A percentile compares a stretch with the other conserved stretches of the same genome.
These are phyloP conservation scores for Podaxis carcinomalis DNA, from an alignment of 768 basidiomycete species.

Conservation along the genomic window DNA sequence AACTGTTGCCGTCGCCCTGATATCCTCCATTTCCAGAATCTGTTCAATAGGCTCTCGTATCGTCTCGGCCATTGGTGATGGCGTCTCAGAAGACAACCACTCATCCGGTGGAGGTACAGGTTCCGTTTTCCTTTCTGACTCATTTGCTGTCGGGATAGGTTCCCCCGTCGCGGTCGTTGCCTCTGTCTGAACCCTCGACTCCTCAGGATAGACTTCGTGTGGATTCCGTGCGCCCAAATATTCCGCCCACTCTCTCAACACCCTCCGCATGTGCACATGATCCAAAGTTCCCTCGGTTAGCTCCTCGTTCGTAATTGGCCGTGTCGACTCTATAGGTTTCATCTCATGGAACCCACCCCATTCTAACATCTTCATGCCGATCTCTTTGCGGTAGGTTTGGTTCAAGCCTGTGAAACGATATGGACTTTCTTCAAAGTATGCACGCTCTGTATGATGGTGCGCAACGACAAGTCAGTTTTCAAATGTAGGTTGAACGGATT, in stretches of 20 bases:
- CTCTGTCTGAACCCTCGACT: not conserved
- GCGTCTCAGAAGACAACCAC: not conserved
- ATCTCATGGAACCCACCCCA: slow-evolving; percentile 36
- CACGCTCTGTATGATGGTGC: not conserved
- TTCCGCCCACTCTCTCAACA: slow-evolving; percentile 21
- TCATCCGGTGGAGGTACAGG: not conserved
- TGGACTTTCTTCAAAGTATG: slow-evolving; percentile 5
- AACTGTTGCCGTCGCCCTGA: not conserved
- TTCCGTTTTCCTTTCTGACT: not conserved
- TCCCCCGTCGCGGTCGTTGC: not conserved
- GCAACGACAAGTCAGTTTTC: not conserved
- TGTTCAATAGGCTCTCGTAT: not conserved
- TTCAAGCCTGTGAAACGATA: not conserved
- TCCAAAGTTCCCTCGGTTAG: slow-evolving; percentile 22
- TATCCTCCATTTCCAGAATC: slow-evolving; percentile 1
- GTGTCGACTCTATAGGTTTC: slow-evolving; percentile 22
- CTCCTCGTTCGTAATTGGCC: slow-evolving; percentile 18
- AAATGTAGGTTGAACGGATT: not conserved
- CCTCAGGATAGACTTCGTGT: slow-evolving; percentile 19
- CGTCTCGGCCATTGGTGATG: not conserved
- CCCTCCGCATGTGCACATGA: slow-evolving; percentile 25
- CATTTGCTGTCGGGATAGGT: not conserved
- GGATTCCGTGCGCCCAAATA: slow-evolving; percentile 19
- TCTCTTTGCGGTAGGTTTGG: slow-evolving; percentile 12
- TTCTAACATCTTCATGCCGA: slow-evolving; percentile 20